Base-by-base conservation (phyloP, 805 yeast species). In the Nakazawaea populi region DNA sequence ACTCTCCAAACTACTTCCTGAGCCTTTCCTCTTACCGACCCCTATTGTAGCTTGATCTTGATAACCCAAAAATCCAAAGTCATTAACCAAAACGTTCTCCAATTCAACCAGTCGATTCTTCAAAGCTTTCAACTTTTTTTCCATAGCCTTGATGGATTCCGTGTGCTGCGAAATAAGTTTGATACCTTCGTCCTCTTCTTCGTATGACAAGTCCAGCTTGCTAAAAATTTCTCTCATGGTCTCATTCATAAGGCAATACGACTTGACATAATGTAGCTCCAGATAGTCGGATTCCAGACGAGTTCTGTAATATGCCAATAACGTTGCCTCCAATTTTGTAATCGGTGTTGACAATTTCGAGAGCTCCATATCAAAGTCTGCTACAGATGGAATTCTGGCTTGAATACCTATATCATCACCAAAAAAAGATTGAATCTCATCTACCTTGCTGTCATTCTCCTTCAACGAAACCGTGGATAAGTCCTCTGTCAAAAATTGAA, bases 121-220 rank as follows among this genome's bases (percentile, higher is more conserved):
- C 31, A 36, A 30, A 24, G 4, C 6, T 10, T 14, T 27, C 39
- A 55, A 37, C 37, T 50, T 35, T 18, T 32, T 18, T 27, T 56
- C 57, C n/a, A 43, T 11, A 6, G 9, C 9, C 39, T 54, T 54
- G 37, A 52, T 47, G 7, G 39, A 28, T 2, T 42, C 52, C 48
- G 54, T 51, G 30, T 51, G 44, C 34, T 42, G 39, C 5, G 46
- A 29, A 24, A 54, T 47, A 37, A 45, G 12, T 8, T 42, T 48
- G 49, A 56, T 42, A 10, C 58, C 58, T 32, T 46, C 46, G 9
- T 54, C 47, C 35, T 56, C 58, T 14, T 50, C 55, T 42, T 54
- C 53, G 2, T 42, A 35, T 6, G 54, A 47, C 27, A 56, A 39
- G 30, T 51, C 57, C 28, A 46, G 42, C 44, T 46, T 45, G n/a